Percentiles rank a stretch among this genome's conserved stretches.
phyloP scores from a whole-genome alignment of 1,284 basidiomycete species.

The Golubevia pallescens region DNA sequence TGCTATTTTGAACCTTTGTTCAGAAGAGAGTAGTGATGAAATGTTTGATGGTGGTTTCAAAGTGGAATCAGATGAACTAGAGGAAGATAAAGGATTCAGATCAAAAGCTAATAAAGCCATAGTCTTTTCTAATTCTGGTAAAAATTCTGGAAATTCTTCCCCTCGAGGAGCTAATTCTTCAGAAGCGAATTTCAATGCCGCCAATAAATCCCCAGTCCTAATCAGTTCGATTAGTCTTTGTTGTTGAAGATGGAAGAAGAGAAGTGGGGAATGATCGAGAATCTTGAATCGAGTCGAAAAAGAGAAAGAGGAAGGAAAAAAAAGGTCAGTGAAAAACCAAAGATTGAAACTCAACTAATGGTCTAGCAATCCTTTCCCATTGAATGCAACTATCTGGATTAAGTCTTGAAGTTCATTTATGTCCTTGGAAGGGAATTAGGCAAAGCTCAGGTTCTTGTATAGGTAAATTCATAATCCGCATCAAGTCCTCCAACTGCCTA shows the following conservation, averaged over 20 bases:
- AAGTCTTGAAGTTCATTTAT: too few relatives aligned
- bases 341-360: not conserved
- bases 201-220: constrained; percentile 32
- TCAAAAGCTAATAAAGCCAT: constrained; percentile 59
- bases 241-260: constrained; percentile 60
- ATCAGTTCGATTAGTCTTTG: constrained; percentile 59
- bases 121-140: constrained; percentile 55
- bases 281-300: constrained; percentile 25
- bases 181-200: constrained; percentile 48
- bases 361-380: constrained; percentile 7
- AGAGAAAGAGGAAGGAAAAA: not conserved
- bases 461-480: too few relatives aligned
- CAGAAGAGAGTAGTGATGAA: constrained; percentile 31
- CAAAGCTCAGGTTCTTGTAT: too few relatives aligned
- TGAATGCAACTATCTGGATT: not conserved
- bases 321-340: not conserved
- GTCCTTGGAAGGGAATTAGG: too few relatives aligned
- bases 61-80: not conserved
- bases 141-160: constrained; percentile 55
- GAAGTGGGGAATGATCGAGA: constrained; percentile 51
- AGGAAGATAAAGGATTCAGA: not conserved
- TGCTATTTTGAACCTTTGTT: constrained; percentile 48
- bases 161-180: constrained; percentile 56
- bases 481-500: too few relatives aligned
- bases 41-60: constrained; percentile 32